Conservation (phyloP, 495 filamentous ascomycete species). For the Trichoderma orchidacearum region DNA sequence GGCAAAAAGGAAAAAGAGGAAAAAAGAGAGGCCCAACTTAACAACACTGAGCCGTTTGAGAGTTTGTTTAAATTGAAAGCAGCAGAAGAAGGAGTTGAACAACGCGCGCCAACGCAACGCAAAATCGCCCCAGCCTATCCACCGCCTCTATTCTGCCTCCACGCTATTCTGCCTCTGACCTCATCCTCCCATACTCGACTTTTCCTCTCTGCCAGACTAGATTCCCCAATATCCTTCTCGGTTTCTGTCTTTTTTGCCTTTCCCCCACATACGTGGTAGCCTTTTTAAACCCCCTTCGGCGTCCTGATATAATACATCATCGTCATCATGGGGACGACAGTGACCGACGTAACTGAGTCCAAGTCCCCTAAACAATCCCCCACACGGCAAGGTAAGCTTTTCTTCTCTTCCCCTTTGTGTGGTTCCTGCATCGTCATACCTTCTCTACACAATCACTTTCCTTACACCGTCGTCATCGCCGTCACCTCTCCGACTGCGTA, state of each 20-base stretch:
- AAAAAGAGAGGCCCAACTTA: neutral
- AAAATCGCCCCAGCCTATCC: neutral
- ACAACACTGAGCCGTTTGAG: neutral
- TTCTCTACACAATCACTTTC: neutral
- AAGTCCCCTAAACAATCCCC: conserved; percentile 20
- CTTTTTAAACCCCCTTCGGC: neutral
- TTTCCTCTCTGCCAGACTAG: neutral
- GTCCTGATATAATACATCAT: conserved; percentile 13
- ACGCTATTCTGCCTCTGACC: neutral
- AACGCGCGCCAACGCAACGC: neutral
- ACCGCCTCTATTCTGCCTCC: neutral
- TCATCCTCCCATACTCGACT: neutral
- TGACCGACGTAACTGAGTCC: conserved; percentile 19
- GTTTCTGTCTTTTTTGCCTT: neutral
- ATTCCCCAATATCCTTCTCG: neutral
- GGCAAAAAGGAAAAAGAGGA: too few relatives aligned
- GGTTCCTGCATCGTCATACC: conserved; percentile 3
- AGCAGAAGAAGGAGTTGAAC: neutral
- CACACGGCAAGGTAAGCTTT: conserved; percentile 21
- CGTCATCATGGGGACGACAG: conserved; percentile 27
- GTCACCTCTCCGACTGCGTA: neutral
- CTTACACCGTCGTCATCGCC: neutral
- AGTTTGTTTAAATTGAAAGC: neutral
- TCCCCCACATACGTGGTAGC: neutral
- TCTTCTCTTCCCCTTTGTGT: neutral